Percentiles rank a stretch among this genome's conserved stretches.
phyloP scores from a whole-genome alignment of 768 basidiomycete genomes.

The Podaxis mareebaensis region DNA sequence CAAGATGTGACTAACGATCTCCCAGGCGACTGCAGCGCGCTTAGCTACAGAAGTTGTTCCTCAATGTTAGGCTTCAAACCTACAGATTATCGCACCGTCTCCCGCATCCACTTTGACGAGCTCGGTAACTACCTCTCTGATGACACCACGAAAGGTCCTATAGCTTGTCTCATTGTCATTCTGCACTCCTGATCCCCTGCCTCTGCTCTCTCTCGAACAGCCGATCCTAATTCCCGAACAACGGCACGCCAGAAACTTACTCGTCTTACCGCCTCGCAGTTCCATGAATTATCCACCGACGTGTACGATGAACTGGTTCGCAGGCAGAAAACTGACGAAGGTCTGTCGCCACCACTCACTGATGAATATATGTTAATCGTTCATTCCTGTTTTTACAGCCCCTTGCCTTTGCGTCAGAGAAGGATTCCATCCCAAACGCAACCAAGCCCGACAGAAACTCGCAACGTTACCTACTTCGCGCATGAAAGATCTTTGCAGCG shows the following conservation, averaged over 20 bases:
- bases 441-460: conserved; percentile 96
- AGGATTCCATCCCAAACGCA: conserved; percentile 97
- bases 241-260: conserved; percentile 91
- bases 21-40: too few species aligned
- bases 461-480: conserved; percentile 85
- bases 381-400: conserved; percentile 40
- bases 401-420: conserved; percentile 89
- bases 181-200: conserved; percentile 12
- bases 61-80: conserved; percentile 17
- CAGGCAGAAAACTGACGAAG: conserved; percentile 72
- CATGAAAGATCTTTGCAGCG: conserved; percentile 93
- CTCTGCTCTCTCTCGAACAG: conserved; percentile 38
- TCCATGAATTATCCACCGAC: conserved; percentile 96
- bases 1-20: too few species aligned
- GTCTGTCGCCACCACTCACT: conserved; percentile 35
- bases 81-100: conserved; percentile 63
- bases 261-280: conserved; percentile 91
- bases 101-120: conserved; percentile 72
- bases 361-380: conserved; percentile 19
- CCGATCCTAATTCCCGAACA: conserved; percentile 75
- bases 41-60: too few species aligned
- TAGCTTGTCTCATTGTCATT: conserved; percentile 1
- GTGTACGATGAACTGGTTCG: conserved; percentile 96
- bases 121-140: conserved; percentile 68
- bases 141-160: conserved; percentile 73